phyloP scores from a whole-genome alignment of 257 asterid genomes.

The Solanum virginianum region DNA sequence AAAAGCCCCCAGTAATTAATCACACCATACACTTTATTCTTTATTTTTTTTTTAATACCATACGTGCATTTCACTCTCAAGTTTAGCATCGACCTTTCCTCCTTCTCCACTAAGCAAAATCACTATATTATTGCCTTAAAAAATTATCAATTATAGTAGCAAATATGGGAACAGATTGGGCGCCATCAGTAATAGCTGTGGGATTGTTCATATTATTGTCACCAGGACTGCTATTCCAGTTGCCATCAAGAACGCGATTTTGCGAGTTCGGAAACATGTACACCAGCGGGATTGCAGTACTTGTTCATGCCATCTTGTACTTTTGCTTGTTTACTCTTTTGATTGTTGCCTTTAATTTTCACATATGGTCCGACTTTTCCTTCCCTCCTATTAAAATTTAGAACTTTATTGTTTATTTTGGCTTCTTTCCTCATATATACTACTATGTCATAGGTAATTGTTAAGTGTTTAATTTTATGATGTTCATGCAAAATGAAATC shows the following conservation, averaged over 20 bases:
- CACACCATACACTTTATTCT: constrained; percentile 32
- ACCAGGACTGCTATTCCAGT: constrained; percentile 80
- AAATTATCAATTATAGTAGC: background rate
- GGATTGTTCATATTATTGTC: constrained; percentile 74
- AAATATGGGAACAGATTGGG: constrained; percentile 56
- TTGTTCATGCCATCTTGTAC: constrained; percentile 63
- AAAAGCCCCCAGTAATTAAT: constrained; percentile 14
- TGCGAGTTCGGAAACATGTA: constrained; percentile 88
- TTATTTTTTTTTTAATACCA: constrained; percentile 12
- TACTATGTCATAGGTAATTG: background rate
- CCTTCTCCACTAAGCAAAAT: constrained; percentile 57
- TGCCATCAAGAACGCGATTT: constrained; percentile 75
- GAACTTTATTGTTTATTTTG: background rate
- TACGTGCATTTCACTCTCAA: constrained; percentile 27
- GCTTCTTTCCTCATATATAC: background rate
- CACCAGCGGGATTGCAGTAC: constrained; percentile 75
- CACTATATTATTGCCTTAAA: background rate
- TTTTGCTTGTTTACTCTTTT: constrained; percentile 72
- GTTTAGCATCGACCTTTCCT: constrained; percentile 32
- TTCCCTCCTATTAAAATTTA: background rate
- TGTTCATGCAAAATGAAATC: background rate
- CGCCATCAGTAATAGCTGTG: constrained; percentile 86
- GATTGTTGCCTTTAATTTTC: constrained; percentile 68
- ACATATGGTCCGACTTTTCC: constrained; percentile 36
- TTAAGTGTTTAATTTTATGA: background rate